These are phyloP conservation scores for Calonectria naviculata DNA, from an alignment of 2,329 filamentous ascomycete species.

Conservation along the genomic window DNA sequence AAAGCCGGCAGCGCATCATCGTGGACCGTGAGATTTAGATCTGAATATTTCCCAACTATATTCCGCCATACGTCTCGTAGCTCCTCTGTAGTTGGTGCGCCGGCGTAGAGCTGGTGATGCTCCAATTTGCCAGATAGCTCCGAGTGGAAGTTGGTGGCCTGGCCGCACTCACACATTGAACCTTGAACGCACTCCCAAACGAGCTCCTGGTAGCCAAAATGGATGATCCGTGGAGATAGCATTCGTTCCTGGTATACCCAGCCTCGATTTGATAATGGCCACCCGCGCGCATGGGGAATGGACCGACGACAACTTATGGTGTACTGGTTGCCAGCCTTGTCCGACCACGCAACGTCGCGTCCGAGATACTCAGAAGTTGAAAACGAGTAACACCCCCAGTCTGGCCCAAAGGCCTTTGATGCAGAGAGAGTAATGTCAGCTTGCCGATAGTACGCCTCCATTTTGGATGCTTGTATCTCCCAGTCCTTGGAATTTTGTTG, in stretches of 20 bases:
- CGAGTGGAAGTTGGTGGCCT: not conserved
- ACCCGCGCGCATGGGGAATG: not conserved
- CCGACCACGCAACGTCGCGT: not conserved
- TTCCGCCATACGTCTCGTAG: not conserved
- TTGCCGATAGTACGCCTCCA: not conserved
- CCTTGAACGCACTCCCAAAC: not conserved
- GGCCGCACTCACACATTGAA: not conserved
- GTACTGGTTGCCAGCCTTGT: not conserved
- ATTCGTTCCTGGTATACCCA: not conserved
- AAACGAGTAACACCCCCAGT: not conserved
- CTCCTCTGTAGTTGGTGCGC: not conserved
- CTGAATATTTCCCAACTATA: not conserved
- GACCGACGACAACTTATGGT: not conserved
- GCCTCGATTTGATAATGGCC: not conserved
- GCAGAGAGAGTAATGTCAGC: not conserved
- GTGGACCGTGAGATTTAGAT: not conserved
- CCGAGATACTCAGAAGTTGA: not conserved
- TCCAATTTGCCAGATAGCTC: not conserved
- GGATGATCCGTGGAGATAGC: not conserved
- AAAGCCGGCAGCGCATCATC: not conserved
- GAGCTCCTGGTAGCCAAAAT: not conserved
- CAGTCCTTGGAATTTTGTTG: not conserved
- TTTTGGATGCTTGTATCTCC: not conserved
- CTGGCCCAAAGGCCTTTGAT: not conserved
- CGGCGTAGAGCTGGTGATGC: not conserved